Evolutionary conservation across 2,329 filamentous ascomycete species (phyloP).

Genomic region (Bisporella sp.): DNA sequence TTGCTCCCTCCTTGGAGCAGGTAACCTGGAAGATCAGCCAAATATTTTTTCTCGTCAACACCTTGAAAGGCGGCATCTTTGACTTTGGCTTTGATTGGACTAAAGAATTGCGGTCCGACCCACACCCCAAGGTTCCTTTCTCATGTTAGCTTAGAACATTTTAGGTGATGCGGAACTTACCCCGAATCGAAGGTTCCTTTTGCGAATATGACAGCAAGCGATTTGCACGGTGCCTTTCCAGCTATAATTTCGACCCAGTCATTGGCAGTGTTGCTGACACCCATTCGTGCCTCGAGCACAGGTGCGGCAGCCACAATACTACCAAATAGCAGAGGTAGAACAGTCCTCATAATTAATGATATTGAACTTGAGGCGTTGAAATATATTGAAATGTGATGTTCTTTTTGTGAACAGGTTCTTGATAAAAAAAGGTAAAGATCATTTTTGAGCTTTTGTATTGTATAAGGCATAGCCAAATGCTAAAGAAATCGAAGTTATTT

Average conservation of each 20-base stretch:
- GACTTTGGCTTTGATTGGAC: background rate
- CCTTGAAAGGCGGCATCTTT: background rate
- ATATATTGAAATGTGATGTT: background rate
- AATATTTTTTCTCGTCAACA: background rate
- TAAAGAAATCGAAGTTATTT: too few species aligned
- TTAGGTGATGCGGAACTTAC: background rate
- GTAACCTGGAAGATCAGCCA: background rate
- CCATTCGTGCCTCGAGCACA: background rate
- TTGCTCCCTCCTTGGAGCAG: background rate
- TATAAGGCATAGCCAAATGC: too few species aligned
- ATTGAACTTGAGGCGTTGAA: background rate
- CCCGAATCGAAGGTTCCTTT: background rate
- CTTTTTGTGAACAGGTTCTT: too few species aligned
- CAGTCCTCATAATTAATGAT: background rate
- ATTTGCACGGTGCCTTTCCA: background rate
- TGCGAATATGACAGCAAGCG: background rate
- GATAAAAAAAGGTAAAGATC: too few species aligned
- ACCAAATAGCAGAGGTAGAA: background rate
- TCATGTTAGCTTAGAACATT: background rate
- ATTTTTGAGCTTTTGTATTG: too few species aligned
- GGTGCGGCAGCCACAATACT: background rate
- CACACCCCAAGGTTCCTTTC: slow-evolving; percentile 1
- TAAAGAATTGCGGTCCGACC: background rate
- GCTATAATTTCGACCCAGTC: background rate
- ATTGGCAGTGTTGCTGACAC: background rate